These are phyloP conservation scores for Diaporthe helianthi DNA, from an alignment of 2,329 filamentous ascomycete genomes.

Conservation along the genomic window DNA sequence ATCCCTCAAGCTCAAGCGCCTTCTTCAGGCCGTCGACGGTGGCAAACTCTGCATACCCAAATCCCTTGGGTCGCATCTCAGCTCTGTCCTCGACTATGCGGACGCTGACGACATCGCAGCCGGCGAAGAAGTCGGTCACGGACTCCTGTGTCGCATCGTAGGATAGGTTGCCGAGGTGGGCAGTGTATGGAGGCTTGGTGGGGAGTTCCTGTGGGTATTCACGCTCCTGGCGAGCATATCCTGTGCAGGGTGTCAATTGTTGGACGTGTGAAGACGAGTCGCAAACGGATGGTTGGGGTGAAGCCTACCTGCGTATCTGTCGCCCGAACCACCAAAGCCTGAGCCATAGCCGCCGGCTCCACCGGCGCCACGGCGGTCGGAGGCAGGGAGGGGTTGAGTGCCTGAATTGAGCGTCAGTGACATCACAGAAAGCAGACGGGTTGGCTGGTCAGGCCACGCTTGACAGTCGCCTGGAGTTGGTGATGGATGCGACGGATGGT, in stretches of 20 bases:
- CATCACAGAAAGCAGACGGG: too few species aligned
- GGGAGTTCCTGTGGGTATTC: constrained; percentile 77
- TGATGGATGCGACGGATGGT: neutral
- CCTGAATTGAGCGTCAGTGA: constrained; percentile 46
- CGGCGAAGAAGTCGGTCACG: constrained; percentile 84
- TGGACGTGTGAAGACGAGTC: neutral
- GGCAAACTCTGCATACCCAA: constrained; percentile 95
- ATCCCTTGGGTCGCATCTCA: constrained; percentile 93
- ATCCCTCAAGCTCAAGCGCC: constrained; percentile 82
- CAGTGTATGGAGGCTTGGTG: constrained; percentile 91
- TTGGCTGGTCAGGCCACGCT: neutral
- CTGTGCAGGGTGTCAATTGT: constrained; percentile 46
- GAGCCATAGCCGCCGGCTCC: constrained; percentile 42
- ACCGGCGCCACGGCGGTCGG: constrained; percentile 52
- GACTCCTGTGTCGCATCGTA: constrained; percentile 89
- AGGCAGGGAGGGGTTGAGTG: constrained; percentile 63
- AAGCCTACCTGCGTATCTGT: constrained; percentile 38
- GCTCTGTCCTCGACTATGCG: constrained; percentile 97
- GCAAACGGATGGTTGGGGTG: neutral
- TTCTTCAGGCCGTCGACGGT: constrained; percentile 89
- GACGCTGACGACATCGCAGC: constrained; percentile 86
- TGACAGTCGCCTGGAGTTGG: neutral
- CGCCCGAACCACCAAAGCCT: constrained; percentile 38
- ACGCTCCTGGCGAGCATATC: constrained; percentile 62
- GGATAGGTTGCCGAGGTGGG: constrained; percentile 94